Evolutionary conservation across 352 stramenopile genomes (phyloP).

Genomic region (Phytophthora europaea): DNA sequence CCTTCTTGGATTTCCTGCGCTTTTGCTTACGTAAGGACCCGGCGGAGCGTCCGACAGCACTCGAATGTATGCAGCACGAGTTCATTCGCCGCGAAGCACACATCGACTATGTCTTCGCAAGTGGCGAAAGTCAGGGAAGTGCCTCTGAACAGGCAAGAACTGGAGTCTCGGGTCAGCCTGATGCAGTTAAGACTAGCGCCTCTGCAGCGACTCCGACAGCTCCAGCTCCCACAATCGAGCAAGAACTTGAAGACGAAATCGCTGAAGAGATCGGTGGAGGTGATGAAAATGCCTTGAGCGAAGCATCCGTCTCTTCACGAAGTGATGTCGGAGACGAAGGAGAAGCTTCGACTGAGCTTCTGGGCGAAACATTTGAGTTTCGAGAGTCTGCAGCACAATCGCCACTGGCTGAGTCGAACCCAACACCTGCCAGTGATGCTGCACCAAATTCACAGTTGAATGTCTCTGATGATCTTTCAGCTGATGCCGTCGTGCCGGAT

Average conservation of each 20-base stretch:
- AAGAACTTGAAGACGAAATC: slow-evolving; percentile 45
- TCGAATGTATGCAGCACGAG: slow-evolving; percentile 91
- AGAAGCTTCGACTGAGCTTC: slow-evolving; percentile 21
- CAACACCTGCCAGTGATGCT: background rate
- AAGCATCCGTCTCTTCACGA: slow-evolving; percentile 20
- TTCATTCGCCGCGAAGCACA: slow-evolving; percentile 77
- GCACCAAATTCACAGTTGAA: slow-evolving; percentile 1
- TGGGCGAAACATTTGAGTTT: slow-evolving; percentile 36
- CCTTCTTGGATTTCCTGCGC: slow-evolving; percentile 89
- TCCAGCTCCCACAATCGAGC: slow-evolving; percentile 21
- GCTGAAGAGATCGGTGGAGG: slow-evolving; percentile 44
- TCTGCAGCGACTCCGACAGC: slow-evolving; percentile 7
- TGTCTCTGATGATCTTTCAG: slow-evolving; percentile 43
- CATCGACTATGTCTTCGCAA: slow-evolving; percentile 50
- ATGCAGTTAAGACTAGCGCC: background rate
- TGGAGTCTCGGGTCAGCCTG: background rate
- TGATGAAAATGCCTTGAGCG: slow-evolving; percentile 18
- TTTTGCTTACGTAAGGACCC: slow-evolving; percentile 85
- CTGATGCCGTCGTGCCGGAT: slow-evolving; percentile 35
- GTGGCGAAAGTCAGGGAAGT: slow-evolving; percentile 16
- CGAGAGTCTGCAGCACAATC: slow-evolving; percentile 5
- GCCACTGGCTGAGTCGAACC: background rate
- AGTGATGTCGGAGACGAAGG: slow-evolving; percentile 32
- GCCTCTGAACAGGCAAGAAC: background rate
- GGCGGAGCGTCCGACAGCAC: slow-evolving; percentile 77